A percentile compares a stretch with the other conserved stretches of the same genome.
These are phyloP conservation scores for Botryosphaeria dothidea DNA, from an alignment of 2,329 filamentous ascomycete genomes.

Conservation along the genomic window DNA sequence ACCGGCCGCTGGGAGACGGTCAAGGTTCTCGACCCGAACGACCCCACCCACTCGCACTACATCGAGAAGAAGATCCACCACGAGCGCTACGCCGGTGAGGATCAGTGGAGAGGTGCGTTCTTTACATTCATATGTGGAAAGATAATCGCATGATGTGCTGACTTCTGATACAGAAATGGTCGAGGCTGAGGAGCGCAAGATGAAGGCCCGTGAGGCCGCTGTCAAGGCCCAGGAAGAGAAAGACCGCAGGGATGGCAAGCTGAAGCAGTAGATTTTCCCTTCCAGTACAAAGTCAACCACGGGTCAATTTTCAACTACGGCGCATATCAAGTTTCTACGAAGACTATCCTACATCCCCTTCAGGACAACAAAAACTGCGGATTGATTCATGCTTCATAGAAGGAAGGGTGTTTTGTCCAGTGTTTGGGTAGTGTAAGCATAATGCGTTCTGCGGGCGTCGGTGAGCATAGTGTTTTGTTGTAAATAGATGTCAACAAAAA, in stretches of 20 bases:
- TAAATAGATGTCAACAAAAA: not conserved
- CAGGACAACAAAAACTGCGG: not conserved
- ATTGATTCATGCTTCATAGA: not conserved
- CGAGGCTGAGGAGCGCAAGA: constrained; percentile 69
- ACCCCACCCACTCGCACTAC: constrained; percentile 78
- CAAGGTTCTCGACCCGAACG: constrained; percentile 75
- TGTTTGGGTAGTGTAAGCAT: not conserved
- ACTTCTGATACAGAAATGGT: constrained; percentile 67
- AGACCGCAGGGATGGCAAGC: constrained; percentile 28
- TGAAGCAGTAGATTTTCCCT: constrained; percentile 5
- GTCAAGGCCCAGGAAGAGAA: constrained; percentile 29
- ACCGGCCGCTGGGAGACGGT: constrained; percentile 82
- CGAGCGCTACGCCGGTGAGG: constrained; percentile 83
- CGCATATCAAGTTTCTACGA: not conserved
- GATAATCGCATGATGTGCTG: constrained; percentile 19
- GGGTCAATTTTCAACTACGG: not conserved
- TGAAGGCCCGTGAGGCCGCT: constrained; percentile 51
- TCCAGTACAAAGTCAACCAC: not conserved
- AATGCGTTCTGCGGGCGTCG: constrained; percentile 1
- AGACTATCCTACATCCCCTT: not conserved
- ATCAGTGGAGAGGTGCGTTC: constrained; percentile 84
- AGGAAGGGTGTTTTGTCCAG: not conserved
- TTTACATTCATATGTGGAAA: not conserved
- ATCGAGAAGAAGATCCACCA: constrained; percentile 88
- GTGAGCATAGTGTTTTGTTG: constrained; percentile 5